phyloP scores from a whole-genome alignment of 495 filamentous ascomycete species.

The Xeromyces bisporus region DNA sequence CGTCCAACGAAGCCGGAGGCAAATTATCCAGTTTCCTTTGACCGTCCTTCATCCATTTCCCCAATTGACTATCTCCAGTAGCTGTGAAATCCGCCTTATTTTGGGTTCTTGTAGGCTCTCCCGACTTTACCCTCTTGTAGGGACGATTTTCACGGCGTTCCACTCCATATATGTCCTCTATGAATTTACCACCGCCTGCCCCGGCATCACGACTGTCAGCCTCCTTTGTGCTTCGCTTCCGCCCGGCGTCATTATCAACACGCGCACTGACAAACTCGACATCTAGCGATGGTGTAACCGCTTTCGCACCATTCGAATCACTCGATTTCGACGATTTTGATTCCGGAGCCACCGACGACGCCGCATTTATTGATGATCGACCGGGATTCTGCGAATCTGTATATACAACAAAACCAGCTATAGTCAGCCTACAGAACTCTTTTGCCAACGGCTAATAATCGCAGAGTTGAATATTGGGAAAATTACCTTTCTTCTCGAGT shows the following conservation, averaged over 20 bases:
- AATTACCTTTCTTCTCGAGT: constrained; percentile 21
- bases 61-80: constrained; percentile 37
- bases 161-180: constrained; percentile 60
- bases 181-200: constrained; percentile 18
- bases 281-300: too few species aligned
- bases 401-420: too few species aligned
- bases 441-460: too few species aligned
- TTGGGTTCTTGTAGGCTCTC: constrained; percentile 22
- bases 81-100: constrained; percentile 24
- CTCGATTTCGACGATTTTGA: constrained; percentile 1
- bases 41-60: constrained; percentile 45
- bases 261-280: constrained; percentile 14
- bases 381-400: too few species aligned
- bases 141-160: constrained; percentile 43
- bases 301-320: not conserved
- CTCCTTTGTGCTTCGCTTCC: constrained; percentile 15
- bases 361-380: too few species aligned
- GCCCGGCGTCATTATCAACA: constrained; percentile 11
- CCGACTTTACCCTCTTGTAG: constrained; percentile 44
- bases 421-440: too few species aligned
- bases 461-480: too few species aligned
- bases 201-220: constrained; percentile 12
- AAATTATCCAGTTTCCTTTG: constrained; percentile 16
- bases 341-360: too few species aligned
- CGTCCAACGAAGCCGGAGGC: constrained; percentile 10